These are phyloP conservation scores for Colletotrichum viniferum DNA, from an alignment of 2,329 filamentous ascomycete species.

Conservation along the genomic window DNA sequence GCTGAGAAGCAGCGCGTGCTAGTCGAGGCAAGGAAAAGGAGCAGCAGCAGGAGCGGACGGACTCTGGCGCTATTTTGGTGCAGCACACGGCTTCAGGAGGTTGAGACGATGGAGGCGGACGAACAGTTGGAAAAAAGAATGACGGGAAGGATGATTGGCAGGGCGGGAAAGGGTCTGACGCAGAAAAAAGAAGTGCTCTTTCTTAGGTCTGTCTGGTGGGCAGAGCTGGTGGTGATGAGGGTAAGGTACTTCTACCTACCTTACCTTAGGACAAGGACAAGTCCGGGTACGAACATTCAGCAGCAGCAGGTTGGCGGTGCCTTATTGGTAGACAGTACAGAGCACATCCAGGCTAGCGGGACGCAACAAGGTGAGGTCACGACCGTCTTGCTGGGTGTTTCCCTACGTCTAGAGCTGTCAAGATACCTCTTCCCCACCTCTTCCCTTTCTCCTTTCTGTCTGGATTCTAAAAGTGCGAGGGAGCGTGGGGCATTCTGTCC, in stretches of 20 bases:
- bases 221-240: conserved; percentile 1
- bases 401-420: not conserved
- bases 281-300: not conserved
- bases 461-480: not conserved
- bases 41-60: not conserved
- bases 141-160: conserved; percentile 21
- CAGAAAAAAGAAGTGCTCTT: not conserved
- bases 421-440: not conserved
- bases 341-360: not conserved
- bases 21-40: not conserved
- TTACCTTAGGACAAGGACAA: not conserved
- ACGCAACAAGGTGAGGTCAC: not conserved
- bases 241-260: not conserved
- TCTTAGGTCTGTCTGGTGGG: not conserved
- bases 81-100: conserved; percentile 13
- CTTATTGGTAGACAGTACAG: not conserved
- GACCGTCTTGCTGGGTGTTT: not conserved
- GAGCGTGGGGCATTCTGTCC: not conserved
- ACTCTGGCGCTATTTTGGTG: conserved; percentile 17
- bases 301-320: not conserved
- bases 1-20: not conserved
- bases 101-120: conserved; percentile 12
- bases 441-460: not conserved
- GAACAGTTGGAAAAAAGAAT: not conserved
- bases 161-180: conserved; percentile 16